Evolutionary conservation across 345 rosid species (phyloP).

Genomic region (Gossypium longicalyx): DNA sequence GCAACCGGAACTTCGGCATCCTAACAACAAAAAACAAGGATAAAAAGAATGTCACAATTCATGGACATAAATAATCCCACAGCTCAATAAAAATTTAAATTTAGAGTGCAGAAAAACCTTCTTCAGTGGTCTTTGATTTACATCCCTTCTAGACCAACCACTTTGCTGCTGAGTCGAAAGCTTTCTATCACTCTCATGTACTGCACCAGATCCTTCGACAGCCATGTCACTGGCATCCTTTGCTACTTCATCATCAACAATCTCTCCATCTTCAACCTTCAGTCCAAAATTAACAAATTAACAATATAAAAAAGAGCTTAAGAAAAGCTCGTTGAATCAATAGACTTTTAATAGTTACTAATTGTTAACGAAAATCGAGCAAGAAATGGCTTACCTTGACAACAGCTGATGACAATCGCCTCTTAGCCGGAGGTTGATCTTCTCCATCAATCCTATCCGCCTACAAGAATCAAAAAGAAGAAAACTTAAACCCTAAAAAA

Average conservation of each 20-base stretch:
- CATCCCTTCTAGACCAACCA: conserved; percentile 57
- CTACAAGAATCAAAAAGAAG: conserved; percentile 28
- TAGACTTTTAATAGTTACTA: not conserved
- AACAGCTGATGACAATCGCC: conserved; percentile 84
- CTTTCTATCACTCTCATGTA: conserved; percentile 35
- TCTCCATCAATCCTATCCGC: conserved; percentile 64
- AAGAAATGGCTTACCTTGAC: conserved; percentile 54
- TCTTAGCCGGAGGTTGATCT: conserved; percentile 85
- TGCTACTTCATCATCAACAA: conserved; percentile 34
- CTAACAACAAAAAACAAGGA: conserved; percentile 32
- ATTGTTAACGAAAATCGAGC: not conserved
- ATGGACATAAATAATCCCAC: conserved; percentile 3
- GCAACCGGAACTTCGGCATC: conserved; percentile 39
- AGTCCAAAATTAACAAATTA: conserved; percentile 16
- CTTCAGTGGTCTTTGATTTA: conserved; percentile 40
- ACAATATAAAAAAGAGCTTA: not conserved
- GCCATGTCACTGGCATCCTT: conserved; percentile 31
- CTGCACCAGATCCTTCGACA: conserved; percentile 30
- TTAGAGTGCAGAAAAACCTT: conserved; percentile 33
- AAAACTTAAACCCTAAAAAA: conserved; percentile 1
- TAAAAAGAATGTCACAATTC: not conserved
- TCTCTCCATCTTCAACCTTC: conserved; percentile 64
- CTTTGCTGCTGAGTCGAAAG: conserved; percentile 34
- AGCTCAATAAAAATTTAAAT: not conserved
- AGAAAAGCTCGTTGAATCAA: not conserved